Evolutionary conservation across 202 grass and related monocot species (phyloP), one percentile per base, ranked within the genome.

Genomic region (Saccharum hybrid): DNA sequence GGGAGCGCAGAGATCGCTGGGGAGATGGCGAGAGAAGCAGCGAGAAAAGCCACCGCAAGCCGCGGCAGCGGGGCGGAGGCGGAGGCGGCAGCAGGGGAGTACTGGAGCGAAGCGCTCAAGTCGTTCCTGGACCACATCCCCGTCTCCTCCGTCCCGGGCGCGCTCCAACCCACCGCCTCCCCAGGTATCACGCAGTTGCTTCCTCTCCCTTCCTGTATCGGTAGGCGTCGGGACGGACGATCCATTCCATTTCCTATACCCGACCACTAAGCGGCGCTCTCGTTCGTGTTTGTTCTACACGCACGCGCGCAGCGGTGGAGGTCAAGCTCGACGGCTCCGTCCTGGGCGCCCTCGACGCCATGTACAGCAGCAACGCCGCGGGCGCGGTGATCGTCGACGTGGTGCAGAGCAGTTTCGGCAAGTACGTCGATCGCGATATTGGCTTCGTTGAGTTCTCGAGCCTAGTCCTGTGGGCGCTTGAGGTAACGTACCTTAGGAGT

Each of bases 51-150:
- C 49, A 18, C 49, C 15, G 49, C 49, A 52, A 52, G 14, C 49
- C 49, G 15, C 49, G 49, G 49, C 49, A 16, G 49, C 49, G 49
- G 15, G 12, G 48, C 14, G 14, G 48, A 15, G 46, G 46, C 45
- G 3, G 4, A 7, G 70, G n/a, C 7, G 82, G 41, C 68, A 8
- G 64, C 71, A 0, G 82, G 82, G 40, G 87, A 72, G 63, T 85
- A 76, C 71, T 89, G 87, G 87, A 70, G 82, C 69, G 70, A 74
- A 46, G 91, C 88, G 28, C 88, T 93, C 57, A 84, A 85, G 65
- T 93, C 91, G 10, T 93, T 90, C 80, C 85, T 93, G 21, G 88
- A 93, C 61, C 88, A 80, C 74, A 88, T 93, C 74, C 91, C 91
- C 54, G 80, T 90, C 85, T 71, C 78, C 59, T 84, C 91, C 74